Evolutionary conservation across 306 rosid genomes (phyloP), one percentile per base, ranked within the genome.

Genomic region (Pyrus bretschneideri): DNA sequence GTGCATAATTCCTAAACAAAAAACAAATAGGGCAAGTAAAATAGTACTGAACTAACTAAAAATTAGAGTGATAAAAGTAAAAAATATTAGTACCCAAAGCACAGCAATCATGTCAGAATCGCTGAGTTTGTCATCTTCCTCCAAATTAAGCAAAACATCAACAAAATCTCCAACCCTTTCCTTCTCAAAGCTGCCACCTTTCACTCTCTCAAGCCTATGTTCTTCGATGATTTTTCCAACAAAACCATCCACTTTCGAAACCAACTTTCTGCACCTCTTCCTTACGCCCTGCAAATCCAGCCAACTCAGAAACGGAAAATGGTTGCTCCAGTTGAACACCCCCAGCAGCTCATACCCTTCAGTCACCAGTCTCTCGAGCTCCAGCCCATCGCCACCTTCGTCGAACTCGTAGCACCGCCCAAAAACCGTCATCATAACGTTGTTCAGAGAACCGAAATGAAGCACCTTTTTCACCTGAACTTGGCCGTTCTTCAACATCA

Each of bases 331-430:
- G 62, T 85, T 85, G 30, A 81, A 81, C 18, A 75, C 22, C 6
- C 88, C 88, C 7, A 85, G 77, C n/a, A 85, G 67, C 29, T 85
- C 88, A 46, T 78, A 85, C 40, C 88, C 88, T 69, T 85, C 85
- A 5, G 45, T 67, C 40, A 85, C 85, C 74, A 85, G 22, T 4
- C 3, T 23, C 69, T 85, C 85, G 15, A 85, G 83, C 83, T 66
- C 83, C 21, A 23, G 7, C 46, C 81, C 82, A 8, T 73, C 66
- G 1, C 29, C 68, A 0, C 57, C 79, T 7, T 46, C 30, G 46
- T 19, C 52, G 12, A 70, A 81, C 58, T 71, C 83, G 40, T 81
- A 85, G 23, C 73, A 30, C 4, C 54, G 68, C 2, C 88, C 85
- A 49, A 85, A 85, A 52, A 85, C 83, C 1, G 77, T 81, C 77